phyloP scores from a whole-genome alignment of 306 rosid genomes.

The Rosa multiflora region DNA sequence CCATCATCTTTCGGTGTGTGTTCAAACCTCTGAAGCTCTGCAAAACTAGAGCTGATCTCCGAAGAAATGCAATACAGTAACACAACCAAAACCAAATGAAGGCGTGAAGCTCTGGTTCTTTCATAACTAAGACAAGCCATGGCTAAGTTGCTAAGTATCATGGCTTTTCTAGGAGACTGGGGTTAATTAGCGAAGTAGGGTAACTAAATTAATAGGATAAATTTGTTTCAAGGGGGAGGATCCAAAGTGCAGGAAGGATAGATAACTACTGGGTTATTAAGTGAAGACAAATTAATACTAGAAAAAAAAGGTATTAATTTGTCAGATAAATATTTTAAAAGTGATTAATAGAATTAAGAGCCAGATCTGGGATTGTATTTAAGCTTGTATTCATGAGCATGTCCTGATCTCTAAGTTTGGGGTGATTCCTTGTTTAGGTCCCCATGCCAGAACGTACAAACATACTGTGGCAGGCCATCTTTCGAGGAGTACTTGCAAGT shows the following conservation, averaged over 20 bases:
- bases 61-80: slow-evolving; percentile 17
- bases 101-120: neutral
- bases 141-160: slow-evolving; percentile 19
- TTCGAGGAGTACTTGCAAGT: slow-evolving; percentile 6
- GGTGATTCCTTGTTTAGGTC: slow-evolving; percentile 2
- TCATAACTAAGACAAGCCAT: slow-evolving; percentile 12
- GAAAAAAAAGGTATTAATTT: neutral
- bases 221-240: neutral
- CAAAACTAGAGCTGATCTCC: slow-evolving; percentile 8
- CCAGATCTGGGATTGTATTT: neutral
- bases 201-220: neutral
- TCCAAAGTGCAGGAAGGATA: slow-evolving; percentile 13
- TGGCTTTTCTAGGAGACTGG: slow-evolving; percentile 18
- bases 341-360: neutral
- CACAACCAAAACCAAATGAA: slow-evolving; percentile 7
- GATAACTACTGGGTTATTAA: neutral
- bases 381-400: slow-evolving; percentile 2
- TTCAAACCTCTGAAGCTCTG: slow-evolving; percentile 26
- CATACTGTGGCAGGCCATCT: slow-evolving; percentile 3
- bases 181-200: neutral
- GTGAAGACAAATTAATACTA: neutral
- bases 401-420: slow-evolving; percentile 6
- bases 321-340: neutral
- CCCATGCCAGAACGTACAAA: neutral
- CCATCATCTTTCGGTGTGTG: slow-evolving; percentile 41